A percentile compares a stretch with the other conserved stretches of the same genome.
These are phyloP conservation scores for Starmerella bombicola DNA, from an alignment of 805 yeast species.

Conservation along the genomic window DNA sequence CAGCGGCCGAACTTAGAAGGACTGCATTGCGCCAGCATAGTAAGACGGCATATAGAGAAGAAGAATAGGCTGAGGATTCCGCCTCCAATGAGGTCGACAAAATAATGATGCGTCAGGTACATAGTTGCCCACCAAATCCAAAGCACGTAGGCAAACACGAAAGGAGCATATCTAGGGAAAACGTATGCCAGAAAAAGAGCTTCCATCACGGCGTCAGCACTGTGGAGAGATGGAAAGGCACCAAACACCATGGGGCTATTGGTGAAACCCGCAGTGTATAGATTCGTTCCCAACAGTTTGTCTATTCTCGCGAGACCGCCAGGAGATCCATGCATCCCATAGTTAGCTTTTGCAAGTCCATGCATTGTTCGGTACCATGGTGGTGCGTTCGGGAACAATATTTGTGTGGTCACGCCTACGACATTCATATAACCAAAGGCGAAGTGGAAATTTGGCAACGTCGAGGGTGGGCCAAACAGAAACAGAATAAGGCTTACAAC, in stretches of 20 bases:
- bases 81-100: conserved; percentile 88
- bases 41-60: conserved; percentile 56
- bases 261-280: conserved; percentile 69
- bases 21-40: conserved; percentile 43
- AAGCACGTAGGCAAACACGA: conserved; percentile 65
- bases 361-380: conserved; percentile 89
- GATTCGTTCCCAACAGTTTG: conserved; percentile 56
- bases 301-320: conserved; percentile 92
- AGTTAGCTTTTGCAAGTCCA: conserved; percentile 82
- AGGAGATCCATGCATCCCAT: conserved; percentile 84
- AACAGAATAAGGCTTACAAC: conserved; percentile 67
- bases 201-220: conserved; percentile 91
- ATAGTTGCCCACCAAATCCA: conserved; percentile 99
- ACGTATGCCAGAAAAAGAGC: conserved; percentile 73
- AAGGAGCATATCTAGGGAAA: conserved; percentile 55
- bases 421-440: conserved; percentile 93
- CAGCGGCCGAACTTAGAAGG: conserved; percentile 32
- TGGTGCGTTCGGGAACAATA: conserved; percentile 85
- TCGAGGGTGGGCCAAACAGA: conserved; percentile 82
- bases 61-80: conserved; percentile 65
- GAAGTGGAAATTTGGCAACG: conserved; percentile 71
- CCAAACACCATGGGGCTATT: conserved; percentile 92
- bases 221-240: conserved; percentile 73
- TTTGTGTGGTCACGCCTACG: conserved; percentile 70
- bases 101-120: conserved; percentile 95